A percentile compares a stretch with the other conserved stretches of the same genome.
Conservation (phyloP, 2,329 filamentous ascomycete species). For the Colletotrichum sp. region DNA sequence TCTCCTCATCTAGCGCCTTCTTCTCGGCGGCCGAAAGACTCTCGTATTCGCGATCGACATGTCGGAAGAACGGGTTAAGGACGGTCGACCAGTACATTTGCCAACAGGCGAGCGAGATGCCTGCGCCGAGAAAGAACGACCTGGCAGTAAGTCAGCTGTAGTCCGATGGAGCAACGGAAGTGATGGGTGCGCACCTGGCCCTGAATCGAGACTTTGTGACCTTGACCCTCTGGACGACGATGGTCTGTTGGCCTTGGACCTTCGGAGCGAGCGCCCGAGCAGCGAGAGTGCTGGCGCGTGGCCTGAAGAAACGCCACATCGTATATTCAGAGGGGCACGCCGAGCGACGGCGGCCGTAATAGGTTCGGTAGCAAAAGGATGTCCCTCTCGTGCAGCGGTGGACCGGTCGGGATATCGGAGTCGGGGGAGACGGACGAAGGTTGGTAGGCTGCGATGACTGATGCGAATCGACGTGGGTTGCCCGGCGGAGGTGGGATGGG, state of each 20-base stretch:
- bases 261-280: constrained; percentile 8
- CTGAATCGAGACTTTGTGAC: background rate
- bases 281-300: constrained; percentile 6
- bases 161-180: background rate
- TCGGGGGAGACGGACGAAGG: background rate
- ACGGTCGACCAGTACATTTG: constrained; percentile 51
- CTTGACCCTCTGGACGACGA: constrained; percentile 22
- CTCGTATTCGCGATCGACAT: constrained; percentile 46
- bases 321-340: background rate
- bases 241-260: background rate
- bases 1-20: constrained; percentile 39
- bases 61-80: constrained; percentile 48
- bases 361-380: background rate
- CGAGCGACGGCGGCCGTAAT: constrained; percentile 1
- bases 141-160: constrained; percentile 3
- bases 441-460: background rate
- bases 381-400: background rate
- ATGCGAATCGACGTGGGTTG: background rate
- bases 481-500: background rate
- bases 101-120: constrained; percentile 42
- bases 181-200: background rate
- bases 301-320: constrained; percentile 20
- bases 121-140: constrained; percentile 31
- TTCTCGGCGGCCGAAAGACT: constrained; percentile 49
- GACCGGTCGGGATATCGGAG: background rate